phyloP scores from a whole-genome alignment of 805 yeast species.

The Saccharomycopsis microspora region DNA sequence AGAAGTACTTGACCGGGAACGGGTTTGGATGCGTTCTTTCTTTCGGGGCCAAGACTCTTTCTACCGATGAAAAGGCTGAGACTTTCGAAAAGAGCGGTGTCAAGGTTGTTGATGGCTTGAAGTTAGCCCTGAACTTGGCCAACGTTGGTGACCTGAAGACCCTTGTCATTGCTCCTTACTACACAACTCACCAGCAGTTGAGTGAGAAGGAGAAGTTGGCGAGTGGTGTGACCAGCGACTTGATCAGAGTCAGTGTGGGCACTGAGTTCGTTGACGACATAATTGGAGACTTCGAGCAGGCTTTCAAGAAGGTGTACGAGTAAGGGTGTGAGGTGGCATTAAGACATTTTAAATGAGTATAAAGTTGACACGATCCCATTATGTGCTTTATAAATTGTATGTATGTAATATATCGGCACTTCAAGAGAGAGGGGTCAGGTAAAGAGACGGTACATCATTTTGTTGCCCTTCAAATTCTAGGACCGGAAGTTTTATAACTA shows the following conservation, averaged over 20 bases:
- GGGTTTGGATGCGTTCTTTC: conserved; percentile 86
- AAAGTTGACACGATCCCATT: neutral
- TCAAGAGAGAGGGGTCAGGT: no score
- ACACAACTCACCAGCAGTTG: conserved; percentile 91
- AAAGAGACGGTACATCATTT: no score
- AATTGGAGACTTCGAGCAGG: conserved; percentile 78
- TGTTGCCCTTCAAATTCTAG: no score
- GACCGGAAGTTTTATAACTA: no score
- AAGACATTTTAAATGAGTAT: neutral
- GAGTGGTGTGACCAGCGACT: conserved; percentile 82
- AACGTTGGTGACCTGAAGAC: conserved; percentile 97
- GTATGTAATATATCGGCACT: neutral
- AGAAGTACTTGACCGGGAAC: conserved; percentile 58
- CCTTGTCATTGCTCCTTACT: conserved; percentile 90
- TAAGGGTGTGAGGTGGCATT: neutral
- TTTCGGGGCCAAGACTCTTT: conserved; percentile 66
- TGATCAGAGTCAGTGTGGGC: conserved; percentile 84
- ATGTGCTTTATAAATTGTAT: neutral
- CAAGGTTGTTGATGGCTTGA: conserved; percentile 69
- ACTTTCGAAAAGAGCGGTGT: conserved; percentile 73
- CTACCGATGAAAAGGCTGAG: conserved; percentile 35
- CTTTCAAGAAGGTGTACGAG: conserved; percentile 32
- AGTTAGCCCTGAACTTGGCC: conserved; percentile 86
- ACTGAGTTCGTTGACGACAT: conserved; percentile 87
- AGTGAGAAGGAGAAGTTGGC: conserved; percentile 66